A percentile compares a stretch with the other conserved stretches of the same genome.
Conservation (phyloP, 2,329 filamentous ascomycete genomes). For the Penicillium olsonii region DNA sequence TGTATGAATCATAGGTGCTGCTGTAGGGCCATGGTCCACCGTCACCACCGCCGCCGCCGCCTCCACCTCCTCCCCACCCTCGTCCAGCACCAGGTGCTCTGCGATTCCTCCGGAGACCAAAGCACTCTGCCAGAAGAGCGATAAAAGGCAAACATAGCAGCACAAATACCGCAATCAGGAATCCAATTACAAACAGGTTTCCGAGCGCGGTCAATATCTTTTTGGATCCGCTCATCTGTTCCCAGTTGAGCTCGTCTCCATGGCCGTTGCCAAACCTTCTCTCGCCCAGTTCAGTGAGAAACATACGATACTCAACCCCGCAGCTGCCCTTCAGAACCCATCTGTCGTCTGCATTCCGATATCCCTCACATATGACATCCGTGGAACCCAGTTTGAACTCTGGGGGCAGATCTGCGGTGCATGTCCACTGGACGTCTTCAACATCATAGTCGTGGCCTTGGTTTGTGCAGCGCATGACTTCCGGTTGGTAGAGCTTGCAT, state of each 20-base stretch:
- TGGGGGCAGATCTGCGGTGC: slow-evolving; percentile 63
- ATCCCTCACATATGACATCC: slow-evolving; percentile 92
- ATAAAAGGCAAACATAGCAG: slow-evolving; percentile 29
- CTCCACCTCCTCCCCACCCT: slow-evolving; percentile 29
- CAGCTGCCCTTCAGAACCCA: slow-evolving; percentile 92
- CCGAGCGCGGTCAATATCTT: slow-evolving; percentile 19
- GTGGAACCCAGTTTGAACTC: slow-evolving; percentile 78
- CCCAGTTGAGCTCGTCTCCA: slow-evolving; percentile 29
- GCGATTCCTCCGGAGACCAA: slow-evolving; percentile 24
- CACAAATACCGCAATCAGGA: slow-evolving; percentile 31
- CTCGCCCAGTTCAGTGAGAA: slow-evolving; percentile 76
- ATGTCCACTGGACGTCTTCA: slow-evolving; percentile 90
- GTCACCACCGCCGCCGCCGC: slow-evolving; percentile 34
- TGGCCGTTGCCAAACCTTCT: slow-evolving; percentile 63
- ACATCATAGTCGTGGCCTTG: slow-evolving; percentile 74
- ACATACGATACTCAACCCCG: slow-evolving; percentile 82
- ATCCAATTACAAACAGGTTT: slow-evolving; percentile 36
- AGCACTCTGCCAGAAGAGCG: slow-evolving; percentile 20
- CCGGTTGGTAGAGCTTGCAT: slow-evolving; percentile 70
- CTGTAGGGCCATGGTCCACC: slow-evolving; percentile 34
- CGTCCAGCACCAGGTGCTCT: slow-evolving; percentile 19
- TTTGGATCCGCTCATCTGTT: slow-evolving; percentile 12
- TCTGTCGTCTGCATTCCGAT: slow-evolving; percentile 71
- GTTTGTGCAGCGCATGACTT: slow-evolving; percentile 88
- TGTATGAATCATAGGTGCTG: slow-evolving; percentile 30